Evolutionary conservation across 1,139 yeast genomes (phyloP), one percentile per base, ranked within the genome.

Genomic region (Diutina ranongensis): DNA sequence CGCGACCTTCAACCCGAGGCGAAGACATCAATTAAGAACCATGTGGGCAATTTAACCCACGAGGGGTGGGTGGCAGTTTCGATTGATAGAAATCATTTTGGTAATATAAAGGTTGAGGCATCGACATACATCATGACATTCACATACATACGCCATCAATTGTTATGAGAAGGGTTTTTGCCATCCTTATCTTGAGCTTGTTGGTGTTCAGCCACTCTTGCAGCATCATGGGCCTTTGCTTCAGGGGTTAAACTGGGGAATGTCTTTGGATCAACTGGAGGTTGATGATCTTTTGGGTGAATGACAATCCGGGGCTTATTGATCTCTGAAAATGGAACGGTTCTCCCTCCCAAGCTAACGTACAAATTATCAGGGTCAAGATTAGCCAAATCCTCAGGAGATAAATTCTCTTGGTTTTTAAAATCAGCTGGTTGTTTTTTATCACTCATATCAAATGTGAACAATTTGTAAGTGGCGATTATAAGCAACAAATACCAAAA

Each of bases 251-350:
- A 48, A 44, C 59, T 57, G 9, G 67, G 67, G 46, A 61, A 61
- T 45, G 56, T 58, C 45, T 61, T 61, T 40, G 60, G 52, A 16
- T 61, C 60, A 20, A 61, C 55, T 2, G 63, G 55, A 2, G 68
- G 65, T 48, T 61, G 58, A 48, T 61, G 60, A 34, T 52, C 46
- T 35, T 50, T 51, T n/a, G 71, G 70, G 35, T 63, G 61, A 36
- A 68, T 49, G 7, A 70, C 62, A 21, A 62, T 72, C 53, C 70
- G 76, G 3, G 76, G 76, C 51, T 67, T 68, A 54, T 62, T 67
- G 49, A 71, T 62, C 45, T 50, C 52, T 45, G 54, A 57, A 48
- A 65, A 62, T 4, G 74, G 75, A 13, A 71, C 71, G 46, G 51
- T 53, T 47, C 56, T 59, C 38, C 70, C 71, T 10, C 69, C 71